These are phyloP conservation scores for Acanthamoeba castellanii DNA, from an alignment of 208 protist genomes.

Conservation along the genomic window DNA sequence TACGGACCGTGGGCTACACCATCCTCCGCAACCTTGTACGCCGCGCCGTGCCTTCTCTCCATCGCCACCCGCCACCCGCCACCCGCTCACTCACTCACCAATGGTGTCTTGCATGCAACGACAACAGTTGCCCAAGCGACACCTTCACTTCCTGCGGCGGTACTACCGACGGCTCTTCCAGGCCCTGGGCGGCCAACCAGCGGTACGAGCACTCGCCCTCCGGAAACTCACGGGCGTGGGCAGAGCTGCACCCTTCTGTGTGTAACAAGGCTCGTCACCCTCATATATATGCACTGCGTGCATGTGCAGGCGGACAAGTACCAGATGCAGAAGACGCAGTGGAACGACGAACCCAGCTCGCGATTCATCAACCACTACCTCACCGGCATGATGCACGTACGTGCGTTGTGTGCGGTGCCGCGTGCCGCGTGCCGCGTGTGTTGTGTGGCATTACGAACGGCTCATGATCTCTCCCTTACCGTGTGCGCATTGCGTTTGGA, in stretches of 20 bases:
- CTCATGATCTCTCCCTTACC: too few species aligned
- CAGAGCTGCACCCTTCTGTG: too few species aligned
- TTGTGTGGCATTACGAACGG: too few species aligned
- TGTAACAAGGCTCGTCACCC: neutral
- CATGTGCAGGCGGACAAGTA: conserved; percentile 31
- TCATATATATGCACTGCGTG: neutral
- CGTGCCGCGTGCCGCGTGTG: neutral
- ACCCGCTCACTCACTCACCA: neutral
- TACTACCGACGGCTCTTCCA: conserved; percentile 36
- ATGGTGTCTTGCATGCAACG: neutral
- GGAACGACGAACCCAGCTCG: conserved; percentile 28
- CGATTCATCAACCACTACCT: conserved; percentile 52
- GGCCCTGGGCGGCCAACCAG: neutral
- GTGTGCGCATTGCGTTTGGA: too few species aligned
- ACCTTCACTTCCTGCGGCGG: conserved; percentile 6
- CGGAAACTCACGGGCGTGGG: too few species aligned
- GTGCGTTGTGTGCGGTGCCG: neutral
- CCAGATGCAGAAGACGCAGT: conserved; percentile 52
- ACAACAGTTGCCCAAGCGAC: conserved; percentile 25
- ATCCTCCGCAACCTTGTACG: conserved; percentile 5
- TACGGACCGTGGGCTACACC: conserved; percentile 8
- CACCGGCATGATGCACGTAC: conserved; percentile 10
- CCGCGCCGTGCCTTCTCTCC: neutral
- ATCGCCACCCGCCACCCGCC: too few species aligned
- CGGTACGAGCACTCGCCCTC: neutral